A percentile compares a stretch with the other conserved stretches of the same genome.
phyloP scores from a whole-genome alignment of 129 eudicot genomes.

The Heracleum sosnowskyi region DNA sequence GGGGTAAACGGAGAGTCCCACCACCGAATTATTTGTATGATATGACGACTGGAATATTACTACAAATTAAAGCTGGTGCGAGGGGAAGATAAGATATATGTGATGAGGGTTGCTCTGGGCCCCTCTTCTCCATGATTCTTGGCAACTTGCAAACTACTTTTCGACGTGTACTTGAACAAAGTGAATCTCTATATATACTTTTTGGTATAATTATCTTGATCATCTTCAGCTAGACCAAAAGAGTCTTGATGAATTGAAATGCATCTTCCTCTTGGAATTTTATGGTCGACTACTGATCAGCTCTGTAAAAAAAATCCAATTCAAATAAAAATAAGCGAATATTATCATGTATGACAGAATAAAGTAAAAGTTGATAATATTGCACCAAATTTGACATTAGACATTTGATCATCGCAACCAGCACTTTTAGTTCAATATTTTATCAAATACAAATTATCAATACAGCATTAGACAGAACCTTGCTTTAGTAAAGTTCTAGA shows the following conservation, averaged over 20 bases:
- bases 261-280: not conserved
- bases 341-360: not conserved
- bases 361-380: not conserved
- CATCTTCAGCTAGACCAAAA: not conserved
- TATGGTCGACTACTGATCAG: not conserved
- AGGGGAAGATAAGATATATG: not conserved
- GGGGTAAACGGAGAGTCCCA: not conserved
- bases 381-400: not conserved
- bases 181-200: not conserved
- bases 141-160: not conserved
- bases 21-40: not conserved
- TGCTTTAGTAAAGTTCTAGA: not conserved
- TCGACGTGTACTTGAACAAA: not conserved
- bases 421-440: not conserved
- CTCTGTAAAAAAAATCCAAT: not conserved
- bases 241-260: not conserved
- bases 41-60: not conserved
- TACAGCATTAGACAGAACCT: not conserved
- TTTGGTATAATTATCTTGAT: not conserved
- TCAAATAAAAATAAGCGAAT: not conserved
- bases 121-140: not conserved
- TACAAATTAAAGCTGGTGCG: not conserved
- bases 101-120: not conserved
- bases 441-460: not conserved
- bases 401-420: not conserved